Base-by-base conservation (phyloP, 2,329 filamentous ascomycete species). In the Metarhizium sp. region DNA sequence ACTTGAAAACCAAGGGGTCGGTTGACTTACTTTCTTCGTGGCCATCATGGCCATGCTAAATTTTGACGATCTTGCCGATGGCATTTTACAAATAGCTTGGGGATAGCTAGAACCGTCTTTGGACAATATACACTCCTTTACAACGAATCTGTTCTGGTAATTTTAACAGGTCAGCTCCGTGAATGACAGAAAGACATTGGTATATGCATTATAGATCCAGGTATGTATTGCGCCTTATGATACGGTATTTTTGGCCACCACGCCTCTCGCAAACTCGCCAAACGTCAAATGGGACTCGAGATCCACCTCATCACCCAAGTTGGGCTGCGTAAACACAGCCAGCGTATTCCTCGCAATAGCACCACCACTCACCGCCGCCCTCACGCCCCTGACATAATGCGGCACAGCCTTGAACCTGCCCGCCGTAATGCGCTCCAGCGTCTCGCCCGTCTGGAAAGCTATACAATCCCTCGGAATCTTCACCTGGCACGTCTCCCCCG, bases 281-380 rank as follows among this genome's bases (percentile, higher is more conserved):
- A 92, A 92, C 43, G 81, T 87, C 55, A 84, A 76, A 42, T 81
- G 78, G 63, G 82, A 78, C 66, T 80, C 75, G 56, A 82, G 78
- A 65, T 92, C 88, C 14, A 92, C 86, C 71, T 84, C 80, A 62
- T 92, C 88, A 63, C 82, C 88, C 58, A 97, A 71, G 73, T 96
- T 96, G 29, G 94, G 94, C 78, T 99, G 94, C 57, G 92, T 99
- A 67, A 97, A 99, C 10, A 97, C 91, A 0, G 94, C 94, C 61
- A 99, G 73, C 10, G 94, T 99, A 73, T 97, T 97, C 57, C 87
- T 76, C 32, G 87, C 88, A 57, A 92, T 79, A 32, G 75, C 73
- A 2, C 74, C 75, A 14, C 72, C 74, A 56, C 77, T 70, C 42
- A 70, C 73, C 48, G 77, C 79, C 1, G 80, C 75, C 60, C 81